These are phyloP conservation scores for Paralagenidium karlingii DNA, from an alignment of 352 stramenopile species.

Conservation along the genomic window DNA sequence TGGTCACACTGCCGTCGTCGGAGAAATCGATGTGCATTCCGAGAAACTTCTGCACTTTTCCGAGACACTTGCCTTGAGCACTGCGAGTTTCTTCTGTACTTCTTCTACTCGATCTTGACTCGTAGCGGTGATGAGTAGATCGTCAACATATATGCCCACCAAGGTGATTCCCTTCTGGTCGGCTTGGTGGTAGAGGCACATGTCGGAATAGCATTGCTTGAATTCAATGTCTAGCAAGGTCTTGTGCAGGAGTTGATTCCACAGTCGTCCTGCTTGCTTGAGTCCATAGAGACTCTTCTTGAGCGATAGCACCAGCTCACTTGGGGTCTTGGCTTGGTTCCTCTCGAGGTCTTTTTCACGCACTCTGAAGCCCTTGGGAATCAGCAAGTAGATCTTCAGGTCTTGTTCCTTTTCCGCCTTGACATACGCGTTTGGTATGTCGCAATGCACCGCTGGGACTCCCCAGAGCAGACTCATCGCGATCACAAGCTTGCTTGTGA, in stretches of 20 bases:
- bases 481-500: constrained; percentile 1
- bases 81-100: neutral
- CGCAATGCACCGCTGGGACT: constrained; percentile 1
- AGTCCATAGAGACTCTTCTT: constrained; percentile 6
- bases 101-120: neutral
- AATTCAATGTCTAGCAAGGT: neutral
- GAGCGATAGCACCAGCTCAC: neutral
- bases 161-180: neutral
- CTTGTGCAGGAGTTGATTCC: constrained; percentile 3
- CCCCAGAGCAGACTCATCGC: neutral
- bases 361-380: constrained; percentile 1
- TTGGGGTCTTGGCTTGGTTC: neutral
- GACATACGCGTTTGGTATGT: constrained; percentile 3
- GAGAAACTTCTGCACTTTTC: neutral
- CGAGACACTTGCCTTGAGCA: neutral
- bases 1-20: neutral
- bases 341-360: neutral
- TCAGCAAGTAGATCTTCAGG: constrained; percentile 3
- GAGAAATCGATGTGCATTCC: constrained; percentile 4
- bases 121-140: neutral
- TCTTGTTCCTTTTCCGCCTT: neutral
- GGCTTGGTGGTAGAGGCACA: neutral
- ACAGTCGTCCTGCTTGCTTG: constrained; percentile 3
- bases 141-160: neutral
- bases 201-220: neutral